phyloP scores from a whole-genome alignment of 345 rosid genomes.

The Lepidium didymum region DNA sequence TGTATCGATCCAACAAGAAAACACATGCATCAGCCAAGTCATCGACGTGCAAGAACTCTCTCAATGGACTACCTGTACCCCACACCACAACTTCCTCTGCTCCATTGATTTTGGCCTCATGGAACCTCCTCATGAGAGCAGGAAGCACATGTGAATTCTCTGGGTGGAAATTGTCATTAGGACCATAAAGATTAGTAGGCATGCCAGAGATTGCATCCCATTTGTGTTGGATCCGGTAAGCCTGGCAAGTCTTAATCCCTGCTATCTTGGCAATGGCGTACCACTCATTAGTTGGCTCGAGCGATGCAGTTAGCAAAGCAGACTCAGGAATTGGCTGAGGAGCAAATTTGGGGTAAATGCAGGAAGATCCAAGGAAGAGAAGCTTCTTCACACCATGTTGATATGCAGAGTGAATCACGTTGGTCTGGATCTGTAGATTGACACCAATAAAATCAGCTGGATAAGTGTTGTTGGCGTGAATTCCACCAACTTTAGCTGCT shows the following conservation, averaged over 20 bases:
- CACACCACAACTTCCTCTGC: slow-evolving; percentile 88
- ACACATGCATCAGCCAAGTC: slow-evolving; percentile 89
- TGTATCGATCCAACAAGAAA: slow-evolving; percentile 70
- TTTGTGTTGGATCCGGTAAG: slow-evolving; percentile 62
- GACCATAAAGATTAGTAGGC: slow-evolving; percentile 95
- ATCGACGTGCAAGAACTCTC: slow-evolving; percentile 95
- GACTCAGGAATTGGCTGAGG: slow-evolving; percentile 84
- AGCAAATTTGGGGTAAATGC: slow-evolving; percentile 90
- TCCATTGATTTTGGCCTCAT: slow-evolving; percentile 57
- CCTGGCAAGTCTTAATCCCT: slow-evolving; percentile 93
- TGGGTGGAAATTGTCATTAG: slow-evolving; percentile 77
- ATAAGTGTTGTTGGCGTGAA: slow-evolving; percentile 90
- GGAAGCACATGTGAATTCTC: slow-evolving; percentile 93
- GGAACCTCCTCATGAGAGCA: slow-evolving; percentile 87
- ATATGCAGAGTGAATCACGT: slow-evolving; percentile 74
- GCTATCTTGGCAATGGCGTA: slow-evolving; percentile 85
- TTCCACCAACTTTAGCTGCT: slow-evolving; percentile 95
- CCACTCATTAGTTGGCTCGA: slow-evolving; percentile 97
- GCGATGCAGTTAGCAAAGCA: slow-evolving; percentile 64
- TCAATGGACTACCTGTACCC: slow-evolving; percentile 88
- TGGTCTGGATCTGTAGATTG: slow-evolving; percentile 93
- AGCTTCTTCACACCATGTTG: slow-evolving; percentile 63
- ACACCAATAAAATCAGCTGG: slow-evolving; percentile 90
- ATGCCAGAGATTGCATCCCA: slow-evolving; percentile 86
- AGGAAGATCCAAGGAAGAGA: slow-evolving; percentile 85